These are phyloP conservation scores for Monosporozyma aquatica DNA, from an alignment of 805 yeast species.

Conservation along the genomic window DNA sequence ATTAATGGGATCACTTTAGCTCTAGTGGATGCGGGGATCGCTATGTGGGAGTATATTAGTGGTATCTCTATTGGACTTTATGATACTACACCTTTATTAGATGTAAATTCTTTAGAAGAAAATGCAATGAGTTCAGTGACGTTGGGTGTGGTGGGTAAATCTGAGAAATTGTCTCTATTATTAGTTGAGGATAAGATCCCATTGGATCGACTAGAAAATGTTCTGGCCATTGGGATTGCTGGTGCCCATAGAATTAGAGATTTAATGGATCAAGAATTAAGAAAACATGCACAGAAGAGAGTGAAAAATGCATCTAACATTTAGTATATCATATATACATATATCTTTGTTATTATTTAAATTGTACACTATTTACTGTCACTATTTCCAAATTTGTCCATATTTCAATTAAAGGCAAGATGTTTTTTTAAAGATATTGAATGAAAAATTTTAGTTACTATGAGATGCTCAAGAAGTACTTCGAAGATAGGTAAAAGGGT, in stretches of 20 bases:
- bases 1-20: conserved; percentile 85
- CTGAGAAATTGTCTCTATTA: conserved; percentile 68
- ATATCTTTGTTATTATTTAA: background rate
- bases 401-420: no score
- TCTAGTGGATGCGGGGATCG: conserved; percentile 87
- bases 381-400: background rate
- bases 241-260: conserved; percentile 80
- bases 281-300: conserved; percentile 61
- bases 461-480: no score
- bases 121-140: conserved; percentile 73
- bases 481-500: no score
- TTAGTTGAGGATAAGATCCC: conserved; percentile 80
- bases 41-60: conserved; percentile 84
- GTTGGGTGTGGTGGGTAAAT: conserved; percentile 73
- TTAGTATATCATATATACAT: conserved; percentile 3
- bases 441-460: conserved; percentile 3
- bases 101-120: conserved; percentile 76
- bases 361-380: background rate
- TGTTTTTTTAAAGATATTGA: no score
- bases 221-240: conserved; percentile 72
- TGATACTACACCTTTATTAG: conserved; percentile 72
- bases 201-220: conserved; percentile 64
- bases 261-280: conserved; percentile 76
- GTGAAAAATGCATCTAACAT: conserved; percentile 32
- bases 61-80: conserved; percentile 72